Evolutionary conservation across 2,329 filamentous ascomycete species (phyloP).

Genomic region (Didymella exigua): DNA sequence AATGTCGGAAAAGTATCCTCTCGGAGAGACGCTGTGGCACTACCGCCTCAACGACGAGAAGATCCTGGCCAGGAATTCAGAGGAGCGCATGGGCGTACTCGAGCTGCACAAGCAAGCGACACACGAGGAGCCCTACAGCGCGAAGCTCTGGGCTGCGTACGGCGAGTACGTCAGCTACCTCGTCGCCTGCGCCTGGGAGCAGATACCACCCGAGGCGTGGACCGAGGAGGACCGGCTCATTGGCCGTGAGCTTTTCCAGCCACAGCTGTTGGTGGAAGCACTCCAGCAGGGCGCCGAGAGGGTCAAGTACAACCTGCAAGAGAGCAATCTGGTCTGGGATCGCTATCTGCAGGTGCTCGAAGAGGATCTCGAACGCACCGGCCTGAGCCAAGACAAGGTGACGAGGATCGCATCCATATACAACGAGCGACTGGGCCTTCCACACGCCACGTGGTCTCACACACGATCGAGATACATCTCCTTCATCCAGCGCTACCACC

Average conservation of each 20-base stretch:
- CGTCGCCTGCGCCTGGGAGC: constrained; percentile 66
- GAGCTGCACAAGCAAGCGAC: constrained; percentile 75
- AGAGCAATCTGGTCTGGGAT: constrained; percentile 81
- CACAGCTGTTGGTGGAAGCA: constrained; percentile 68
- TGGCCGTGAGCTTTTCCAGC: constrained; percentile 73
- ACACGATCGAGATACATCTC: constrained; percentile 77
- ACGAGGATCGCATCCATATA: constrained; percentile 72
- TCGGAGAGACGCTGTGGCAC: constrained; percentile 79
- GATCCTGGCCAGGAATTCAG: constrained; percentile 64
- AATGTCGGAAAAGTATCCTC: constrained; percentile 68
- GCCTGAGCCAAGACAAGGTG: constrained; percentile 59
- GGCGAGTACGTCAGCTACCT: constrained; percentile 79
- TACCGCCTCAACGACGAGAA: constrained; percentile 77
- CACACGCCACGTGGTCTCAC: constrained; percentile 75
- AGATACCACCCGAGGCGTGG: constrained; percentile 54
- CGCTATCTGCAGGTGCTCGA: constrained; percentile 75
- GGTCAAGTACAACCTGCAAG: constrained; percentile 74
- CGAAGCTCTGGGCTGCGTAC: constrained; percentile 76
- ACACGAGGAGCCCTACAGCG: constrained; percentile 72
- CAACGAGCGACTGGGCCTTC: constrained; percentile 71
- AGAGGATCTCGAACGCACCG: constrained; percentile 66
- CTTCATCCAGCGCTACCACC: constrained; percentile 74
- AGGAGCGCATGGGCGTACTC: constrained; percentile 71
- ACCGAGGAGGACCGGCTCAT: constrained; percentile 71
- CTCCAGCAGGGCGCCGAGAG: constrained; percentile 75